Percentiles rank a stretch among this genome's conserved stretches.
Evolutionary conservation across 306 rosid species (phyloP).

Genomic region (Senna tora): DNA sequence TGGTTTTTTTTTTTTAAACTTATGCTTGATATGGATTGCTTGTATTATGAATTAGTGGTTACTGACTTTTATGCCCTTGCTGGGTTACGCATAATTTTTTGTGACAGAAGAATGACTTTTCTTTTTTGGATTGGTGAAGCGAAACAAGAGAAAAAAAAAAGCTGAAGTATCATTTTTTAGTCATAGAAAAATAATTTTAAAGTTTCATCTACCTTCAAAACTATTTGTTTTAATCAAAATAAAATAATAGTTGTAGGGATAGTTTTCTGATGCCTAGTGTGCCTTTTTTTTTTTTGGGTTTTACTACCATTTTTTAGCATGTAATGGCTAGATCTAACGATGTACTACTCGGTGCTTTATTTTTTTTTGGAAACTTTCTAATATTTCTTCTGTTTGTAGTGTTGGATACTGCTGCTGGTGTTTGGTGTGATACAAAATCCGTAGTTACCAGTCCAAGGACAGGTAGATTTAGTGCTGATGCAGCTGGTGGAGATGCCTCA

Average conservation of each 20-base stretch:
- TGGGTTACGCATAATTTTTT: too few species aligned
- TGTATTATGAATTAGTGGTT: constrained; percentile 8
- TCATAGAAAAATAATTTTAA: not conserved
- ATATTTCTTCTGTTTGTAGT: constrained; percentile 52
- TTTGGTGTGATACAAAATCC: constrained; percentile 98
- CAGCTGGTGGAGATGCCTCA: constrained; percentile 99
- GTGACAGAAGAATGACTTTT: not conserved
- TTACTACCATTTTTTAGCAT: constrained; percentile 15
- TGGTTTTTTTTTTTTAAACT: not conserved
- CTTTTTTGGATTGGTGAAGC: not conserved
- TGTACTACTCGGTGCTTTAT: constrained; percentile 25
- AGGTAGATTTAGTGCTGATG: constrained; percentile 98
- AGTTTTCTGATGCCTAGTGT: constrained; percentile 14
- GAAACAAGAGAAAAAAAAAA: not conserved
- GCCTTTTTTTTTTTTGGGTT: not conserved
- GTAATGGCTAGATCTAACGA: constrained; percentile 20
- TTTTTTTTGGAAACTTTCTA: constrained; percentile 25
- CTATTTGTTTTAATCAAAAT: not conserved
- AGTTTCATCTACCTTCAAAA: not conserved
- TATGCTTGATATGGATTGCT: constrained; percentile 16
- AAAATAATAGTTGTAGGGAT: not conserved
- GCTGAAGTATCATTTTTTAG: not conserved
- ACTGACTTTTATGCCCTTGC: constrained; percentile 18
- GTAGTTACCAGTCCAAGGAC: constrained; percentile 96
- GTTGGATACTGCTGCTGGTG: constrained; percentile 99